A percentile compares a stretch with the other conserved stretches of the same genome.
Conservation (phyloP, 176 grass and related monocot genomes). For the Rhynchospora pubera region DNA sequence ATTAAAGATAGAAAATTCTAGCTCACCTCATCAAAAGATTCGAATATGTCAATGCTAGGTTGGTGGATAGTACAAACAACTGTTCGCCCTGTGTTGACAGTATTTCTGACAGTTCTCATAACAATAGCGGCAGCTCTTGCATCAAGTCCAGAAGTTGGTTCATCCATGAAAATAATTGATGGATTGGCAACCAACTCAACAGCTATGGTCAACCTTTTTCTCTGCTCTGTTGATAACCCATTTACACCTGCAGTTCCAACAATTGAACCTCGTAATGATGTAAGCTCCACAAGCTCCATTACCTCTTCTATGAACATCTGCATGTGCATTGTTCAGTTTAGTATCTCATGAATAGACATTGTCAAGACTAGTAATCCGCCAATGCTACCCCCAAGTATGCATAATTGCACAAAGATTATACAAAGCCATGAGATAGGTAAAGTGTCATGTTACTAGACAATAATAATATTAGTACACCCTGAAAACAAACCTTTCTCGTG, state of each 20-base stretch:
- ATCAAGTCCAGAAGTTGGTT: conserved; percentile 81
- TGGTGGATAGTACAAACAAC: conserved; percentile 85
- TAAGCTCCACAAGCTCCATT: conserved; percentile 82
- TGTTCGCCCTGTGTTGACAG: conserved; percentile 63
- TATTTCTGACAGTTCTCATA: conserved; percentile 79
- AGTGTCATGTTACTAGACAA: too few species aligned
- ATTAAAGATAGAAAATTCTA: not conserved
- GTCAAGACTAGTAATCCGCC: too few species aligned
- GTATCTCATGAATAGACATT: too few species aligned
- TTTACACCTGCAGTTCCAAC: conserved; percentile 66
- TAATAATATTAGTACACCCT: too few species aligned
- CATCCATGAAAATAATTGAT: conserved; percentile 91
- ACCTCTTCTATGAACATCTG: conserved; percentile 87
- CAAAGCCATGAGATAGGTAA: too few species aligned
- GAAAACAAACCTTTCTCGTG: conserved; percentile 58
- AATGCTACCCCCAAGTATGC: too few species aligned
- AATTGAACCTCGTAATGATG: conserved; percentile 49
- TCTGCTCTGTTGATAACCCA: conserved; percentile 76
- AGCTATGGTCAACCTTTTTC: conserved; percentile 77
- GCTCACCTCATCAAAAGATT: conserved; percentile 84
- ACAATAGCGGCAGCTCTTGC: conserved; percentile 84
- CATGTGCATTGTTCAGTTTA: not conserved
- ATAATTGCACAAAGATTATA: too few species aligned
- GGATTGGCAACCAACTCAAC: conserved; percentile 86
- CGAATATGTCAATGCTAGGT: conserved; percentile 82